These are phyloP conservation scores for Wallacemonas sp. DNA, from an alignment of 208 protist genomes.

Conservation along the genomic window DNA sequence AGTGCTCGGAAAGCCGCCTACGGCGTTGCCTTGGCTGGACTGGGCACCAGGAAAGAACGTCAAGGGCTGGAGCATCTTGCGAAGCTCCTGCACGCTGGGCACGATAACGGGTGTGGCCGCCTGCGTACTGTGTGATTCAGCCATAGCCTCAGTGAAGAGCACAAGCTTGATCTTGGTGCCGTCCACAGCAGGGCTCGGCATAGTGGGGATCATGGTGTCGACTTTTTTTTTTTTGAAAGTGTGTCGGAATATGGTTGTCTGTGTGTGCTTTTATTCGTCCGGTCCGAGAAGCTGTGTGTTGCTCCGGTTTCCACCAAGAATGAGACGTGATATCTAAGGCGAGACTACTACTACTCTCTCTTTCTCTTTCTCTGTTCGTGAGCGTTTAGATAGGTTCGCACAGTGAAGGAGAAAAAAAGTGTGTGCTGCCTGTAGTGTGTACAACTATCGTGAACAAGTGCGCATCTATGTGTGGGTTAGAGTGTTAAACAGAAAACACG, in stretches of 20 bases:
- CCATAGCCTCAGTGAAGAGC: not conserved
- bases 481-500: too few relatives aligned
- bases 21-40: too few relatives aligned
- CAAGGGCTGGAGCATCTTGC: not conserved
- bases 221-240: not conserved
- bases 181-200: not conserved
- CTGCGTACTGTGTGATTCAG: not conserved
- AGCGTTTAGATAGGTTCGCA: too few relatives aligned
- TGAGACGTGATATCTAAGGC: too few relatives aligned
- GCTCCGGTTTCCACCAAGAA: too few relatives aligned
- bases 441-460: too few relatives aligned
- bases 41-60: constrained; percentile 6
- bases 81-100: not conserved
- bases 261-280: not conserved
- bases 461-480: too few relatives aligned
- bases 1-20: too few relatives aligned
- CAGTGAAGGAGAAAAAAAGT: too few relatives aligned
- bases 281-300: not conserved
- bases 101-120: not conserved
- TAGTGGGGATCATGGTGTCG: not conserved
- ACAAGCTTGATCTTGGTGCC: constrained; percentile 13
- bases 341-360: too few relatives aligned
- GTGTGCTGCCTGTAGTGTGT: too few relatives aligned
- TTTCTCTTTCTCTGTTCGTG: too few relatives aligned
- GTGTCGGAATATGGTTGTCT: not conserved